Evolutionary conservation across 768 basidiomycete genomes (phyloP), one percentile per base, ranked within the genome.

Genomic region (Lactarius psammicola): DNA sequence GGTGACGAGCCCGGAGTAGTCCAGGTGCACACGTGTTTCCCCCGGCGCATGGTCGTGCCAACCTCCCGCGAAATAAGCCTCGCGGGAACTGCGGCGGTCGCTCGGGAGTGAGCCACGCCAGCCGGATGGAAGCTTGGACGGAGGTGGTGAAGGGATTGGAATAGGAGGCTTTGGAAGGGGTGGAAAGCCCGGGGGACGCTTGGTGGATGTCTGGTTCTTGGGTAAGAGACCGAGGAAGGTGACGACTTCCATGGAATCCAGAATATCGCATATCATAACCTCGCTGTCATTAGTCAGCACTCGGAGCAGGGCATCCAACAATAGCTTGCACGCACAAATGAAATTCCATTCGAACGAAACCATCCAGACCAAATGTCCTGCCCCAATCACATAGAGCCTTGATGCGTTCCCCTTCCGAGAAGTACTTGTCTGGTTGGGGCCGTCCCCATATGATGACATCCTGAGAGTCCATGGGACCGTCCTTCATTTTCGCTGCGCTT

Each of bases 31-130:
- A 33, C 82, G 81, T 0, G 75, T 74, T 30, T 82, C 81, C 36
- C 80, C 81, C 0, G 81, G 81, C 51, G 73, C 78, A 56, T 63
- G 68, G 60, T 81, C 78, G 62, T 81, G 77, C 80, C 78, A 80
- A 31, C 71, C 69, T 5, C 80, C 78, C 8, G 80, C 71, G 62
- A 77, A 73, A 42, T 80, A 59, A 15, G 72, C 70, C 46, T 73
- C 71, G 33, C 65, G 59, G 9, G 15, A 3, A 18, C 4, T 26
- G 18, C 30, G 4, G 4, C 0, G 0, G 0, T 8, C n/a, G 17
- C 9, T 13, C 15, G 13, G 62, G 13, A 62, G 54, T 49, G 64
- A 63, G 18, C 70, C 70, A 15, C 55, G 57, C 70, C 70, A 71
- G 31, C 69, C 66, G 1, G 60, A 15, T 10, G 70, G 70, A 6